Evolutionary conservation across 495 filamentous ascomycete species (phyloP).

Genomic region (Lasiosphaeria ovina): DNA sequence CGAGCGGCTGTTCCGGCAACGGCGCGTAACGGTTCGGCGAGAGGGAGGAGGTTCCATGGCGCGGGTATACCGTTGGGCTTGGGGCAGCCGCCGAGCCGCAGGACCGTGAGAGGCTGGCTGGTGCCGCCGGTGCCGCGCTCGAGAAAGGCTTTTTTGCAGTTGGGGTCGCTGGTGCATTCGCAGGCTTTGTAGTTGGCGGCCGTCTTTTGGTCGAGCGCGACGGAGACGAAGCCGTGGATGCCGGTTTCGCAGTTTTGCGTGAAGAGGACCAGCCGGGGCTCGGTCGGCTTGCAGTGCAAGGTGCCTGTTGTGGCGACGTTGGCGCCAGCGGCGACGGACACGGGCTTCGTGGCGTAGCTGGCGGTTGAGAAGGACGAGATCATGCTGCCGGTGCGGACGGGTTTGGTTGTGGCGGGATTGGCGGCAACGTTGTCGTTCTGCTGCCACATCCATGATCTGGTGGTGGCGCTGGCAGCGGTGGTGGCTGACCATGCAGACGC

Average conservation of each 20-base stretch:
- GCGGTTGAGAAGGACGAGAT: background rate
- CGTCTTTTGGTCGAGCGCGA: slow-evolving; percentile 1
- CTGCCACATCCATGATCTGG: background rate
- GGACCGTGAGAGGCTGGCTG: background rate
- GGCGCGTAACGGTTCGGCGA: background rate
- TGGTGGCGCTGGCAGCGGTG: background rate
- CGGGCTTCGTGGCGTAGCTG: slow-evolving; percentile 1
- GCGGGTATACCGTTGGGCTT: background rate
- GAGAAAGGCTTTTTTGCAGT: background rate
- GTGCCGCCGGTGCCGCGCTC: slow-evolving; percentile 4
- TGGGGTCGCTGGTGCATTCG: background rate
- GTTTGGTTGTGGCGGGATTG: background rate
- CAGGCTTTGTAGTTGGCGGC: slow-evolving; percentile 7
- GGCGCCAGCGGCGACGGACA: slow-evolving; percentile 3
- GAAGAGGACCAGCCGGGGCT: slow-evolving; percentile 12
- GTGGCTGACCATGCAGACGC: background rate
- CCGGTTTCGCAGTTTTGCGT: slow-evolving; percentile 3
- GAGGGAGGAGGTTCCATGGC: slow-evolving; percentile 1
- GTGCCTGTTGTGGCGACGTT: slow-evolving; percentile 2
- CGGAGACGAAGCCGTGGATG: background rate
- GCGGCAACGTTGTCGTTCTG: background rate
- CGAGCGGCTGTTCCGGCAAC: background rate
- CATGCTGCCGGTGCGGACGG: background rate
- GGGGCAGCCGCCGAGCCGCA: background rate
- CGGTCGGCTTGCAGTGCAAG: slow-evolving; percentile 12